phyloP scores from a whole-genome alignment of 345 rosid genomes.

The Pugionium dolabratum region DNA sequence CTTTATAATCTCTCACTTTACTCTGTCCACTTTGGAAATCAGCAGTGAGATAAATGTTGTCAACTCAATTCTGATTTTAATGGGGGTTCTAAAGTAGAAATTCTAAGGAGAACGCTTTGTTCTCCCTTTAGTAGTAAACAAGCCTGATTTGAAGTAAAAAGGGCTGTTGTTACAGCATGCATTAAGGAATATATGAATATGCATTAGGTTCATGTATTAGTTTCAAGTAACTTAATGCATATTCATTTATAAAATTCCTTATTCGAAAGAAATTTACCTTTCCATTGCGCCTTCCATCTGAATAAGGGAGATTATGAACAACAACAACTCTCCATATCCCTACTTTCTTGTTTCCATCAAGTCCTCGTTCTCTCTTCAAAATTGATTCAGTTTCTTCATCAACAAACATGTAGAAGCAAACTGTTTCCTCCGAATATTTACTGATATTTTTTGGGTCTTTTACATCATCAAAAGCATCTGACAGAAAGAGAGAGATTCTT shows the following conservation, averaged over 20 bases:
- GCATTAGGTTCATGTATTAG: conserved; percentile 3
- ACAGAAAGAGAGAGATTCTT: conserved; percentile 18
- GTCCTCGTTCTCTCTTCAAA: conserved; percentile 62
- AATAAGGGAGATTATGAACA: conserved; percentile 81
- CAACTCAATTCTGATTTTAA: neutral
- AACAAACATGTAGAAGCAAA: conserved; percentile 93
- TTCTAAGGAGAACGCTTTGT: neutral
- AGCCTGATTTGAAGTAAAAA: conserved; percentile 9
- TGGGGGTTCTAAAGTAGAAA: neutral
- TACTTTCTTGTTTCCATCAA: conserved; percentile 54
- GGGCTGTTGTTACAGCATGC: conserved; percentile 2
- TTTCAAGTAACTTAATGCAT: conserved; percentile 7
- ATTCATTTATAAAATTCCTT: conserved; percentile 8
- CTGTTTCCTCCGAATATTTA: conserved; percentile 67
- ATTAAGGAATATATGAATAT: neutral
- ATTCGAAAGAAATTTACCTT: conserved; percentile 55
- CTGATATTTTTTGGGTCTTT: conserved; percentile 85
- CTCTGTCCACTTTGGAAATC: neutral
- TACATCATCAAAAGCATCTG: conserved; percentile 92
- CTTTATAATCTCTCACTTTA: neutral
- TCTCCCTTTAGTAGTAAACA: conserved; percentile 1
- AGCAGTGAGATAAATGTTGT: conserved; percentile 2
- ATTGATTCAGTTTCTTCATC: conserved; percentile 91
- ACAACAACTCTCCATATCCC: conserved; percentile 96
- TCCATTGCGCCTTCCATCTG: conserved; percentile 91